Evolutionary conservation across 495 filamentous ascomycete species (phyloP), one percentile per base, ranked within the genome.

Genomic region (Aspergillus carlsbadensis): DNA sequence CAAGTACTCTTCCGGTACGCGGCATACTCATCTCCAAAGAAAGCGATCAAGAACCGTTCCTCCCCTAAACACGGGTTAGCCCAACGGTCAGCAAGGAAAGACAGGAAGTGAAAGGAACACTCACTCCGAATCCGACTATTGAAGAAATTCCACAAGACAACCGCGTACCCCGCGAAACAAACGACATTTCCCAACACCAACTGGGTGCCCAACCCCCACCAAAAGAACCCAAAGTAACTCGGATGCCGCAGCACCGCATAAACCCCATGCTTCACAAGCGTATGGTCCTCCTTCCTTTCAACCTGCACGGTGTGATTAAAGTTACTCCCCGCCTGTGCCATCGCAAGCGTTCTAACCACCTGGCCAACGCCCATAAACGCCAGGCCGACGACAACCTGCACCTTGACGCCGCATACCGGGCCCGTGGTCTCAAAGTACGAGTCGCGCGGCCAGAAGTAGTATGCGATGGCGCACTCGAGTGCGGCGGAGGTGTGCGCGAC

Each of bases 141-240:
- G 64, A 98, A 98, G 69, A 98, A 98, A 54, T 71, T 78, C 89
- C 89, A 96, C 64, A 98, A 65, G 17, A 93, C 86, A 20, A 82
- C 61, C 3, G 83, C 71, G 79, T 95, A 97, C 21, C 70, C 87
- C 18, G 87, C 58, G 17, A 92, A 82, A 64, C 91, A 93, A 1
- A 95, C 63, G 13, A 78, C 69, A 74, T 98, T 98, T 31, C 93
- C 92, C 53, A 96, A 75, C 24, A 95, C 84, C 51, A 98, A 61
- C 78, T 98, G 94, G 36, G 91, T 96, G 1, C 94, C 94, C n/a
- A 98, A 54, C 0, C 87, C 91, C 92, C 92, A 98, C 87, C 91
- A 98, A 67, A 96, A 98, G 73, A 95, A 98, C 1, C 94, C 94
- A 72, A 97, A 97, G 67, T 98, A 98, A 39, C 85, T 86, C 45